These are phyloP conservation scores for Colletotrichum scovillei DNA, from an alignment of 2,329 filamentous ascomycete species.

Conservation along the genomic window DNA sequence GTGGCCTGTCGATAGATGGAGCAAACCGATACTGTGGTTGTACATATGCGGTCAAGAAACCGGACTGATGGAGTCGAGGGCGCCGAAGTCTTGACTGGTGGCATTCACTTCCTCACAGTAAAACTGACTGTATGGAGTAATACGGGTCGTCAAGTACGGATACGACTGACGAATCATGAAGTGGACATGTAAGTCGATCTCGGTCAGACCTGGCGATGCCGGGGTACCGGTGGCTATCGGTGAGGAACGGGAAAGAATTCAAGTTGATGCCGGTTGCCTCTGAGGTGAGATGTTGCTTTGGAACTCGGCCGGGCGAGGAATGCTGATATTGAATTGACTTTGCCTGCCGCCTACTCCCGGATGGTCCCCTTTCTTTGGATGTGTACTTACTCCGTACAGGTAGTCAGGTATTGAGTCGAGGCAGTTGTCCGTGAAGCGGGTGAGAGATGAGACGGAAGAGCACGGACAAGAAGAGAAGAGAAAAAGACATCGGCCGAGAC, in stretches of 20 bases:
- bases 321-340: background rate
- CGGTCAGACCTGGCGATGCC: constrained; percentile 9
- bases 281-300: background rate
- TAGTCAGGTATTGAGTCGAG: no score
- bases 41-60: background rate
- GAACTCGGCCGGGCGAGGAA: background rate
- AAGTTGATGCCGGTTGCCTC: background rate
- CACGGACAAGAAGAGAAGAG: constrained; percentile 7
- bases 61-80: background rate
- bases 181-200: background rate
- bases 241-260: constrained; percentile 1
- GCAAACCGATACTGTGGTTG: constrained; percentile 15
- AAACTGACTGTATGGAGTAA: constrained; percentile 34
- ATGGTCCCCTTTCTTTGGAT: background rate
- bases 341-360: background rate
- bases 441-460: background rate
- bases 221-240: background rate
- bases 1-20: constrained; percentile 10
- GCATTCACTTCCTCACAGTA: background rate
- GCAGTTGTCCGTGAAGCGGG: background rate
- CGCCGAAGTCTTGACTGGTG: background rate
- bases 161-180: constrained; percentile 12
- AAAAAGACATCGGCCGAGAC: constrained; percentile 21
- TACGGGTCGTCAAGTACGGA: constrained; percentile 4
- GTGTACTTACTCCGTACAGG: background rate